Base-by-base conservation (phyloP, 176 grass and related monocot genomes). In the Phyllostachys edulis region DNA sequence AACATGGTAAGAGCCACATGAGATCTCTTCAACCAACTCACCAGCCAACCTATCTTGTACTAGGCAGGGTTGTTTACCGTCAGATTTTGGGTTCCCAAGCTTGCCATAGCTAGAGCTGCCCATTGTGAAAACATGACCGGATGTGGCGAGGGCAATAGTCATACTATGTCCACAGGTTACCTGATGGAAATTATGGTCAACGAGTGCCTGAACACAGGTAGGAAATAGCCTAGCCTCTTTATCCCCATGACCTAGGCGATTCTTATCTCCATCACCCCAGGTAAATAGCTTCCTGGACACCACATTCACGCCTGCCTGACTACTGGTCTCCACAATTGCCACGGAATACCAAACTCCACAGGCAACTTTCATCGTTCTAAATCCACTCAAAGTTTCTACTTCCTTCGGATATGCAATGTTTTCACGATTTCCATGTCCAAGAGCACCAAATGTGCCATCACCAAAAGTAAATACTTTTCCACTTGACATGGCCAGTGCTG, bases 61-160 rank as follows among this genome's bases (percentile, higher is more conserved):
- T 63, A 86, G 66, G 73, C 91, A 89, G 37, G 96, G 96, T 0
- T 84, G 47, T 85, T 90, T 90, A 37, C 91, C 93, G 79, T 99
- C 93, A 74, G 83, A 71, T 79, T 96, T 87, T 37, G 91, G 72
- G 69, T 91, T 94, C 39, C 93, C 96, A 41, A 96, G 91, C 45
- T 99, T 93, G 26, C 96, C 96, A 82, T 99, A 80, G 49, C 73
- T 80, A 64, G 85, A 57, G 83, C 91, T 91, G 15, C 96, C 96
- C 93, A 96, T 96, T 66, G 96, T 96, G 75, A 96, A 96, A 73
- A 99, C 91, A 85, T 93, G 96, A 37, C 96, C 93, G 17, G 86
- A 92, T 76, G 91, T 99, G 18, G 91, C 86, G 49, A 99, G 93
- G 21, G 78, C 93, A 81, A 99, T 36, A 24, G 93, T 99, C 47